A percentile compares a stretch with the other conserved stretches of the same genome.
Conservation (phyloP, 2,329 filamentous ascomycete genomes). For the Colletotrichum simmondsii region DNA sequence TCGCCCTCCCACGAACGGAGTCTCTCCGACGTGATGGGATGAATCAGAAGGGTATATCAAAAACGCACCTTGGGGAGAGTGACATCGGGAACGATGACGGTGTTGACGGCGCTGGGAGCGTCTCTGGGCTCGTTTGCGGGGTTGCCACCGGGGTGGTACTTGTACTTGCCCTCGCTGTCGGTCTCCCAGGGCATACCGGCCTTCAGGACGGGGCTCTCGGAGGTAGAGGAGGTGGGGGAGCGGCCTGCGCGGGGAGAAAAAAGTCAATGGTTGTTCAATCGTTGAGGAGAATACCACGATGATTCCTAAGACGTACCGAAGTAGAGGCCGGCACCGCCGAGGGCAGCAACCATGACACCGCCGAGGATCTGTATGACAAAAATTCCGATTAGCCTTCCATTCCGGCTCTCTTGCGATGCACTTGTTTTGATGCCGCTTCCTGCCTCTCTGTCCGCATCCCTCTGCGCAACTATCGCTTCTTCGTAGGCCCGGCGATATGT, state of each 20-base stretch:
- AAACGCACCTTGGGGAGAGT: conserved; percentile 84
- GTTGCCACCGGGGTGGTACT: conserved; percentile 90
- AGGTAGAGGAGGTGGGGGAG: conserved; percentile 86
- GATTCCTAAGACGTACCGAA: conserved; percentile 67
- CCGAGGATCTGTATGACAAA: conserved; percentile 77
- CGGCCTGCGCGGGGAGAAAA: conserved; percentile 64
- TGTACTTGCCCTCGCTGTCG: conserved; percentile 71
- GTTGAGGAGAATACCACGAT: conserved; percentile 35
- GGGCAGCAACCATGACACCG: conserved; percentile 88
- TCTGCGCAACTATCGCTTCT: background rate
- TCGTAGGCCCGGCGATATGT: background rate
- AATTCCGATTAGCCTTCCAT: conserved; percentile 21
- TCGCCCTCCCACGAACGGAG: background rate
- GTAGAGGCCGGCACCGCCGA: conserved; percentile 90
- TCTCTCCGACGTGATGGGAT: background rate
- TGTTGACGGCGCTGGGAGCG: conserved; percentile 94
- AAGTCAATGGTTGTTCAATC: background rate
- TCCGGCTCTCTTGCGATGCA: background rate
- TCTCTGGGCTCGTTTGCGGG: conserved; percentile 80
- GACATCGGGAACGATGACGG: conserved; percentile 92
- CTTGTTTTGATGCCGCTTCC: background rate
- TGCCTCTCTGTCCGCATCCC: background rate
- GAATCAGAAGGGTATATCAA: background rate
- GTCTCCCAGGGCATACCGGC: conserved; percentile 92
- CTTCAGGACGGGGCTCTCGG: conserved; percentile 81